Base-by-base conservation (phyloP, 345 rosid species). In the Eucalyptus viminalis region DNA sequence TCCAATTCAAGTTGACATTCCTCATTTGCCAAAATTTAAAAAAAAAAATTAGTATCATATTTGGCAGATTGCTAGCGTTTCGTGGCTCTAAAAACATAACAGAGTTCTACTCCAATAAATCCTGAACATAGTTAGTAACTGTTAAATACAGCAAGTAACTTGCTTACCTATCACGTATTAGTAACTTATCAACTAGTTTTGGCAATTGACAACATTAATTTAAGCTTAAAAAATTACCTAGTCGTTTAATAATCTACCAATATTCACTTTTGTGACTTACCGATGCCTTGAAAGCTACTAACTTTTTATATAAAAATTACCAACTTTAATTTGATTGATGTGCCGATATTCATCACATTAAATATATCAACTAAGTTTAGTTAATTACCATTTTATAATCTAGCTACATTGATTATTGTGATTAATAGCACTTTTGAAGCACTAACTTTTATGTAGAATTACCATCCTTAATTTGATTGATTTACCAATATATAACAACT, bases 61-160 rank as follows among this genome's bases (percentile, higher is more conserved):
- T 1, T 56, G 25, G 0, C 13, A 4, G 6, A 56, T 56, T 56
- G 27, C 27, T 0, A 22, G 0, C 6, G 62, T 56, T 0, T 56
- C 62, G 2, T 24, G 0, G 62, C 62, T 56, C 6, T 56, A 56
- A 10, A 9, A 4, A 24, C 62, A 24, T 10, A 58, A 58, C 6
- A 58, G 1, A 58, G 65, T 58, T 58, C 2, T 0, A 58, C 0
- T 0, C 14, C 0, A 1, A 0, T 1, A 58, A 58, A 58, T 58
- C 29, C 14, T 58, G 2, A 54, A 54, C 60, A 1, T 54, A 0
- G 58, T 21, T 54, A 0, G 60, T 54, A 54, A 54, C 0, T 54
- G 9, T 54, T 21, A 21, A 53, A 54, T 54, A 21, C 11, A 4
- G 40, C 5, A 0, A 21, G 60, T 58, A 5, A 58, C 6, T 58